Evolutionary conservation across 768 basidiomycete species (phyloP).

Genomic region (Macrolepiota dolichaula): DNA sequence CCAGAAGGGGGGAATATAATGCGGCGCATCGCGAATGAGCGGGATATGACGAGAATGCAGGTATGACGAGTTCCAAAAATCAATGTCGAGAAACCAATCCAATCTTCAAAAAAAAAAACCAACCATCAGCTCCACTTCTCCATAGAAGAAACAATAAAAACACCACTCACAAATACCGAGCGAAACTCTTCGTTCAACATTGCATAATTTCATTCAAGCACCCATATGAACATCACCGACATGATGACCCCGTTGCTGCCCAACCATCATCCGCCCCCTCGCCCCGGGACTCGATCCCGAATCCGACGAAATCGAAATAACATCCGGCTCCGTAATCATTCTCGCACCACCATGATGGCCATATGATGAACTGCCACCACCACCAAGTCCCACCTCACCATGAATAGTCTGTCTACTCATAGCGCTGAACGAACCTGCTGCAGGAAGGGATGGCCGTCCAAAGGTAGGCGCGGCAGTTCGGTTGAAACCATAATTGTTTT

Average conservation of each 20-base stretch:
- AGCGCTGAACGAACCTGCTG: neutral
- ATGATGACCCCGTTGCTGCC: neutral
- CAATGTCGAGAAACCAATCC: neutral
- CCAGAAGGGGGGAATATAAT: neutral
- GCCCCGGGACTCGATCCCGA: neutral
- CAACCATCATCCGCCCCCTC: neutral
- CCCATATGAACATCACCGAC: neutral
- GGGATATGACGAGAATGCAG: neutral
- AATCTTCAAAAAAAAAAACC: neutral
- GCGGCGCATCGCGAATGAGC: neutral
- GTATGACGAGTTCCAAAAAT: neutral
- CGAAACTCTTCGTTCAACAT: neutral
- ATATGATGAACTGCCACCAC: neutral
- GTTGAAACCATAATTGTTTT: neutral
- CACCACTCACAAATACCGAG: neutral
- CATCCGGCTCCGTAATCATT: neutral
- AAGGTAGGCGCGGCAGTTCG: neutral
- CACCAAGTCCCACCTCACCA: neutral
- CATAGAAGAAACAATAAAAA: neutral
- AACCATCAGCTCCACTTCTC: neutral
- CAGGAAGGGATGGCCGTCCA: neutral
- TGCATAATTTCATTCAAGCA: neutral
- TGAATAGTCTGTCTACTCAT: neutral
- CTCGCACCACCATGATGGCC: no score
- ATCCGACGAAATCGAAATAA: constrained; percentile 3